Evolutionary conservation across 2,329 filamentous ascomycete species (phyloP), one percentile per base, ranked within the genome.

Genomic region (Rhytidhysteron rufulum): DNA sequence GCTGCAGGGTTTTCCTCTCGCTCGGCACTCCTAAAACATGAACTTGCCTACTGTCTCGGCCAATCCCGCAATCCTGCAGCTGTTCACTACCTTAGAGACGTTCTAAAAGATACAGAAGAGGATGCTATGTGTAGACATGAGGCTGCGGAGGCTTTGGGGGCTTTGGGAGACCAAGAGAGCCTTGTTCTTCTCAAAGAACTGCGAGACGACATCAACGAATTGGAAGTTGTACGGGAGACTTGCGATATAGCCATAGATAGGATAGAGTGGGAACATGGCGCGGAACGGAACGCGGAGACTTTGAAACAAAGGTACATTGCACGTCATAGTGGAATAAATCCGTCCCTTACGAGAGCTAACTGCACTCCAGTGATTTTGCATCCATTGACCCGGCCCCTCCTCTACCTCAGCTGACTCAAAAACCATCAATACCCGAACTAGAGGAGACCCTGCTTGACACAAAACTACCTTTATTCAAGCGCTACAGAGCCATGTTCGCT

Each of bases 401-500:
- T 3, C 80, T 91, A 66, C 82, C 89, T 32, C 76, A 88, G 57
- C 74, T 78, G n/a, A 69, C 76, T 42, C 64, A 68, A 44, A 73
- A 78, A 41, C 71, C 70, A 44, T 82, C 82, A 3, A 87, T 95
- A 35, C 74, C 83, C 24, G 81, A 86, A 41, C 77, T 98, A 24
- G 85, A 86, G 58, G 77, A 79, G 58, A 81, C 79, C 18, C 75
- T 98, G 39, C 82, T 97, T 66, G 84, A 97, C 66, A 83, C 85
- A 5, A 78, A 72, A 4, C 71, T 83, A 35, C 87, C 89, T 18
- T 79, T 98, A 10, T 98, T 98, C 74, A 74, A 88, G 62, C 83
- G 93, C 62, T 98, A 98, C 71, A 83, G 93, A 58, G 91, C 93
- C 64, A 98, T 98, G 93, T 98, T 98, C 62, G 87, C 88, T 43